Base-by-base conservation (phyloP, 2,329 filamentous ascomycete genomes). In the Clonostachys solani region DNA sequence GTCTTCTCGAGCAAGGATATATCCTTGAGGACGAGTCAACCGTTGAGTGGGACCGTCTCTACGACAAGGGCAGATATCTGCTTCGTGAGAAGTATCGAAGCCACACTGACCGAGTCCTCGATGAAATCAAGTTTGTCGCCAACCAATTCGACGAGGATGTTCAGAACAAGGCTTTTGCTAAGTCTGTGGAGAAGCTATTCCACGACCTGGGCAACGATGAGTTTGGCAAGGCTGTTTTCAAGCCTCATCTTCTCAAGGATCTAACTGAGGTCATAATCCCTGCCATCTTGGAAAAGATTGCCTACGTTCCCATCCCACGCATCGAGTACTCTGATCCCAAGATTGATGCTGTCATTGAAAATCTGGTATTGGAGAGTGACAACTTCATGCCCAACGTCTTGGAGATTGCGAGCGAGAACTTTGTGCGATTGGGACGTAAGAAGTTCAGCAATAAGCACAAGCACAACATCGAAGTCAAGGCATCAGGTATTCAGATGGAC, bases 341-440 rank as follows among this genome's bases (percentile, higher is more conserved):
- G 75, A 76, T 95, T 45, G 94, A 99, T 66, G 86, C 86, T 43
- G 81, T 97, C 43, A 81, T 99, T 41, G 94, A 99, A 74, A 99
- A 99, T 66, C 74, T 99, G 12, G 87, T 96, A 42, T 80, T 99
- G 45, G 94, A 99, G 72, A 92, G 89, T 54, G 92, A 97, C 74
- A 99, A 99, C 71, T 84, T 99, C 57, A 90, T 92, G 71, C 94
- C 94, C 53, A 99, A 99, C 58, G 78, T 92, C 6, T 68, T 95
- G 37, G 92, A 99, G 66, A 78, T 97, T 51, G 81, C 84, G 49
- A 94, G 84, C 62, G 92, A 97, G 72, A 94, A 97, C 74, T 95
- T 94, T 74, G 90, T 92, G 81, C 85, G 89, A 56, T 96, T 88
- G 84, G 94, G 92, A 36, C 90, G 94, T 62, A 96, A 95, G 83